Evolutionary conservation across 352 stramenopile genomes (phyloP), one percentile per base, ranked within the genome.

Genomic region (Sclerospora graminicola): DNA sequence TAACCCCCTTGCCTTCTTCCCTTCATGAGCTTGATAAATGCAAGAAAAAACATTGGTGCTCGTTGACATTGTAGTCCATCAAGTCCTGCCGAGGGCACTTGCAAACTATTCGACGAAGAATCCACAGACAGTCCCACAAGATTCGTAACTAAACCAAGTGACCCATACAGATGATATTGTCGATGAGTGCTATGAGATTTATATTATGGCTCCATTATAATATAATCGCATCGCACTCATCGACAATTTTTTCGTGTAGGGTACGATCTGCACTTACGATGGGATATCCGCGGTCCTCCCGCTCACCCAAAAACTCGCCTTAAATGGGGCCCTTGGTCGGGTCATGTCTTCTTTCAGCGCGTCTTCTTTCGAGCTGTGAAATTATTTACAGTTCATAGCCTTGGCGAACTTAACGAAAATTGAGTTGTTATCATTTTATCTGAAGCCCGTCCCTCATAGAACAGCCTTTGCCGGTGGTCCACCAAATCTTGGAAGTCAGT

Each of bases 401-500:
- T 94, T 74, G 2, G 93, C 93, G 46, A 98, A 84, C 52, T 89
- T 95, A 50, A 82, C 69, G 51, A 97, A 98, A 55, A 97, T 77
- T 6, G 93, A 91, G 67, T 97, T 97, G 52, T 82, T 89, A 95
- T 94, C 41, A 69, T 57, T 14, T 83, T 94, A 19, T 64, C 66
- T 41, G 85, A 93, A 64, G 96, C 96, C 27, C 91, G 84, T 61
- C 96, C 78, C 33, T 97, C 83, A 67, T 98, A 96, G 60, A 98
- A 98, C 47, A 97, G 72, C 46, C 95, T 82, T 64, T 98, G 91
- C 93, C 93, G 97, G 62, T 97, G 94, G 73, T 97, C 96, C 39
- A 98, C 93, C 93, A 98, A 97, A 57, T 94, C 95, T 72, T 97
- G 93, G 55, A 89, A 94, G 57, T 97, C 79, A 61, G 97, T 98